Evolutionary conservation across 75 land plant genomes (phyloP), one percentile per base, ranked within the genome.

Genomic region (Cryptomeria japonica): DNA sequence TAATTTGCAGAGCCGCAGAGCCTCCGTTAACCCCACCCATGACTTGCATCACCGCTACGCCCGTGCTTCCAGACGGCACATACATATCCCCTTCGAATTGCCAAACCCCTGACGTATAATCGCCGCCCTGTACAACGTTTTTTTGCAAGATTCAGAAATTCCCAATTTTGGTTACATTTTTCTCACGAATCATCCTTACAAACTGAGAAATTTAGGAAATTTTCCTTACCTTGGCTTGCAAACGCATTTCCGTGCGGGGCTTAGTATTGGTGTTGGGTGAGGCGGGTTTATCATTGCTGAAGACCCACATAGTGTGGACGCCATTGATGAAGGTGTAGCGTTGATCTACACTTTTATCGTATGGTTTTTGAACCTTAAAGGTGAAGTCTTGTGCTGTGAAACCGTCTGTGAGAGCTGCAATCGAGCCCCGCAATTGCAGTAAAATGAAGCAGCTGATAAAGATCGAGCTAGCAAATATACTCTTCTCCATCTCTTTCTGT

Each of bases 61-160:
- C 92, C 12, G 86, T n/a, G n/a, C 83, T 86, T 19, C 79, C 87
- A 32, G 84, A 64, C 28, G 90, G 87, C 5, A 91, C 90, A 51
- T 41, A 91, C 37, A 84, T 84, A 28, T 91, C 87, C 8, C 84
- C 92, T 36, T 91, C 92, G 37, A 89, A 91, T 79, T 91, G 92
- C 92, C 92, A 91, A 1, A 89, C 92, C 37, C 92, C 92, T 5
- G 41, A 64, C 75, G 3, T 5, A 38, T 25, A 22, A 22, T 58
- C 34, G n/a, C 41, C 34, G 76, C 25, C n/a, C 75, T 86, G 41
- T 58, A 4, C 2, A 3, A 86, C 61, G n/a, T n/a, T n/a, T n/a
- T n/a, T n/a, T n/a, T n/a, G n/a, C n/a, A n/a, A n/a, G n/a, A n/a
- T n/a, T n/a, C n/a, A n/a, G n/a, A n/a, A n/a, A n/a, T n/a, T n/a